phyloP scores from a whole-genome alignment of 441 rosid species.

The Pelargonium myrrhifolium region DNA sequence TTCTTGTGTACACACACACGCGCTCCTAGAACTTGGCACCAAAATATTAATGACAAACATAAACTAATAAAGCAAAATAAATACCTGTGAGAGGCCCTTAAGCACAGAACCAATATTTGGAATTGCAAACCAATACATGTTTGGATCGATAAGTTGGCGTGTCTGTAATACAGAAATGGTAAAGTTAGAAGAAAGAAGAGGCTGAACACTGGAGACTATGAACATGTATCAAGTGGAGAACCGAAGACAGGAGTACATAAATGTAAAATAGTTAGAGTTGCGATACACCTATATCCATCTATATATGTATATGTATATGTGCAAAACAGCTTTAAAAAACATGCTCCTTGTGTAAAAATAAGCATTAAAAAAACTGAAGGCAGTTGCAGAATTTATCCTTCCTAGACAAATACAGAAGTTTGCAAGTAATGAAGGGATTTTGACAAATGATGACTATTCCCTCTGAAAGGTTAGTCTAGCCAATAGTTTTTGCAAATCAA shows the following conservation, averaged over 20 bases:
- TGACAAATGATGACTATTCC: background rate
- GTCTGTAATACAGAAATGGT: slow-evolving; percentile 38
- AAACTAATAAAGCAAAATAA: background rate
- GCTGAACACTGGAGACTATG: background rate
- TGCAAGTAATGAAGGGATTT: background rate
- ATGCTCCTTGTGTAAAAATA: background rate
- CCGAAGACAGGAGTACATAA: background rate
- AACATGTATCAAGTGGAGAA: slow-evolving; percentile 1
- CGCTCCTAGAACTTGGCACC: background rate
- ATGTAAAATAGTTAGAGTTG: too few species aligned
- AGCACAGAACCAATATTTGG: slow-evolving; percentile 75
- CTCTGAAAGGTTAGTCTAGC: background rate
- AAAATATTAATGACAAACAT: background rate
- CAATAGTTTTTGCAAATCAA: background rate
- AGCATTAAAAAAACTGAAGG: background rate
- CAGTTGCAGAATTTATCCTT: background rate
- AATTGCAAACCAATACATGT: slow-evolving; percentile 87
- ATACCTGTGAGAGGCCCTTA: slow-evolving; percentile 84
- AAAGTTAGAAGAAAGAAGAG: slow-evolving; percentile 15
- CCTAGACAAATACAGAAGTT: background rate
- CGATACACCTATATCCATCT: too few species aligned
- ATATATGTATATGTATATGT: too few species aligned
- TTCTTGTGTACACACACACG: background rate
- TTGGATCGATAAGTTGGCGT: slow-evolving; percentile 79
- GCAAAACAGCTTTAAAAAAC: background rate